These are phyloP conservation scores for Aureobasidium pullulans DNA, from an alignment of 2,329 filamentous ascomycete species.

Conservation along the genomic window DNA sequence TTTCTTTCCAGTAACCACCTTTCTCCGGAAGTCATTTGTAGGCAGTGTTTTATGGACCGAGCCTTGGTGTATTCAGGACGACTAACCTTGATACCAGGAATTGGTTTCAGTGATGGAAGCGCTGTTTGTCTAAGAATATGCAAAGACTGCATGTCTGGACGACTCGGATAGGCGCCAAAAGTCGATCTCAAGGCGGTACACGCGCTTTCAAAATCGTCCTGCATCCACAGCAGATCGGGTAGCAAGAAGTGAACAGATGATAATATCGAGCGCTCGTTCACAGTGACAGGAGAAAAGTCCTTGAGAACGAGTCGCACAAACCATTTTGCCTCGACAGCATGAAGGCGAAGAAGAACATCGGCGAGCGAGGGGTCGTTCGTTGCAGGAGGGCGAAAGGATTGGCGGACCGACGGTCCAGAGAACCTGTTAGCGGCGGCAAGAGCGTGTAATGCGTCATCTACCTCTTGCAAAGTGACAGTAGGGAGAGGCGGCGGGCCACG, in stretches of 20 bases:
- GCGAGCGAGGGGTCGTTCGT: slow-evolving; percentile 26
- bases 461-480: slow-evolving; percentile 59
- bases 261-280: slow-evolving; percentile 53
- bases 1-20: slow-evolving; percentile 72
- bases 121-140: slow-evolving; percentile 31
- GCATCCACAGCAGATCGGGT: slow-evolving; percentile 61
- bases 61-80: slow-evolving; percentile 40
- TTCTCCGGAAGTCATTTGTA: slow-evolving; percentile 53
- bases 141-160: slow-evolving; percentile 28
- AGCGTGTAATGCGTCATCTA: slow-evolving; percentile 58
- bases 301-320: slow-evolving; percentile 74
- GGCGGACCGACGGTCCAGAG: slow-evolving; percentile 57
- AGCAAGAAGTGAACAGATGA: slow-evolving; percentile 60
- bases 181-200: slow-evolving; percentile 45
- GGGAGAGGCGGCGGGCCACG: slow-evolving; percentile 40
- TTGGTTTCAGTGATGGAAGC: slow-evolving; percentile 30
- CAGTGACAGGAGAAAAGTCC: slow-evolving; percentile 57
- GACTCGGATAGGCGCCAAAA: slow-evolving; percentile 31
- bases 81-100: slow-evolving; percentile 40
- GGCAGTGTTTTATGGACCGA: slow-evolving; percentile 60
- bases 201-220: slow-evolving; percentile 59
- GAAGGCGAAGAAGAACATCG: slow-evolving; percentile 43
- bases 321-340: slow-evolving; percentile 75
- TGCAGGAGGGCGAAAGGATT: slow-evolving; percentile 5
- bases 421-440: slow-evolving; percentile 63